A percentile compares a stretch with the other conserved stretches of the same genome.
Evolutionary conservation across 2,329 filamentous ascomycete species (phyloP).

Genomic region (Samsoniella hepiali): DNA sequence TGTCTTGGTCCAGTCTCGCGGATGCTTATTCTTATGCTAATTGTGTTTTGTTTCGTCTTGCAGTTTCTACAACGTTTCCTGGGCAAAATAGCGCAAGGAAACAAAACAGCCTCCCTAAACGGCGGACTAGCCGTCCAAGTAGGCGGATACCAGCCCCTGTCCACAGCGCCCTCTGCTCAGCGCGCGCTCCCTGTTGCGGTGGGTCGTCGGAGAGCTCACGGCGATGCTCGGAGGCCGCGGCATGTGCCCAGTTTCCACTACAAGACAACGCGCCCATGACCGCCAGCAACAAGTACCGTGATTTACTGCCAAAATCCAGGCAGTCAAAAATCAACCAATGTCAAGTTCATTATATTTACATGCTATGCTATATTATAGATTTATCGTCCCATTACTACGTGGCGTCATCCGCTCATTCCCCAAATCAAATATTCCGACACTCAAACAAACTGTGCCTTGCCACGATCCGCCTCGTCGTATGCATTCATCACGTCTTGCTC

Average conservation of each 20-base stretch:
- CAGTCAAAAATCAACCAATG: neutral
- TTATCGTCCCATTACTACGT: neutral
- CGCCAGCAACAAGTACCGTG: neutral
- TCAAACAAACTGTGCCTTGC: constrained; percentile 5
- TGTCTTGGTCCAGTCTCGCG: neutral
- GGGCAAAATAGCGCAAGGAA: neutral
- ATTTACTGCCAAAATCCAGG: neutral
- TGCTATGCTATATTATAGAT: neutral
- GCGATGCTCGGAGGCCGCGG: constrained; percentile 16
- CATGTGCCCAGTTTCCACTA: neutral
- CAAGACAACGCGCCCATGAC: neutral
- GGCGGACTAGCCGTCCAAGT: neutral
- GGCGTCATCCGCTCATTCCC: neutral
- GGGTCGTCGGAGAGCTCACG: constrained; percentile 10
- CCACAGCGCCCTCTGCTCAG: neutral
- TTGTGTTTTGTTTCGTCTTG: neutral
- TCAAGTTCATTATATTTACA: constrained; percentile 3
- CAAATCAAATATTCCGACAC: neutral
- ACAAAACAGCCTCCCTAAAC: neutral
- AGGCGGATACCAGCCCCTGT: neutral
- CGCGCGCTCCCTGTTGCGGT: constrained; percentile 4
- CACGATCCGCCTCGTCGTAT: constrained; percentile 37
- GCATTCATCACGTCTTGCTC: constrained; percentile 45
- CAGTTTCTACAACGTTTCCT: neutral
- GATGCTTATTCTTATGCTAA: constrained; percentile 3